phyloP scores from a whole-genome alignment of 768 basidiomycete species.

The Tylopilus vinaceipallidus region DNA sequence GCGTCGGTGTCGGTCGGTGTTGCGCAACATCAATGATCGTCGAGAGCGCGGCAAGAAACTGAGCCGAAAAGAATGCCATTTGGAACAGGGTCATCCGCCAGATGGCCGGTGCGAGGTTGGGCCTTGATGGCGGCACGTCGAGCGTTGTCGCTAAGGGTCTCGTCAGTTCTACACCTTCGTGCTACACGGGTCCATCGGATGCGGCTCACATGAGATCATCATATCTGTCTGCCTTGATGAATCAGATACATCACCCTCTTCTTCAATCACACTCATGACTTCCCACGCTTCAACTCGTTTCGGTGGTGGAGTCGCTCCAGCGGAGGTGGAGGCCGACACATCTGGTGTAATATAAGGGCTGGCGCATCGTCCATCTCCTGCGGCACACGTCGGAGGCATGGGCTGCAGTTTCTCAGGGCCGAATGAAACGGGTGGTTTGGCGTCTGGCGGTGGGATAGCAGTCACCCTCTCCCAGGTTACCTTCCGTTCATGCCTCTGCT shows the following conservation, averaged over 20 bases:
- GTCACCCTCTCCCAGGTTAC: conserved; percentile 7
- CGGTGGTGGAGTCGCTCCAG: neutral
- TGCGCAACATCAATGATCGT: conserved; percentile 49
- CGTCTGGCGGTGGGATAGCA: conserved; percentile 20
- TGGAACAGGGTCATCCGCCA: conserved; percentile 58
- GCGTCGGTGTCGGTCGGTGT: conserved; percentile 38
- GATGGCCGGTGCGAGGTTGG: conserved; percentile 41
- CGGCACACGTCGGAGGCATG: neutral
- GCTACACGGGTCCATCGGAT: neutral
- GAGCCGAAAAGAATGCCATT: conserved; percentile 46
- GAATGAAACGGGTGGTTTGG: conserved; percentile 15
- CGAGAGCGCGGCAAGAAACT: conserved; percentile 49
- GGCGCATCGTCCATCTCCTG: neutral
- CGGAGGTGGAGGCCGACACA: neutral
- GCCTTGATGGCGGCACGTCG: neutral
- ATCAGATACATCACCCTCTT: neutral
- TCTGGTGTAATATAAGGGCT: neutral
- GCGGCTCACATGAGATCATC: conserved; percentile 11
- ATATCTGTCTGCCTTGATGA: neutral
- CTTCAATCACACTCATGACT: neutral
- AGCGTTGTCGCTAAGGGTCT: neutral
- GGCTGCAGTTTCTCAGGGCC: neutral
- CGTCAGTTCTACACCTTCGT: neutral
- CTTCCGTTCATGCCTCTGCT: neutral
- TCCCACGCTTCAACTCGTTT: conserved; percentile 7